A percentile compares a stretch with the other conserved stretches of the same genome.
Conservation (phyloP, 306 rosid genomes). For the Spatholobus suberectus region DNA sequence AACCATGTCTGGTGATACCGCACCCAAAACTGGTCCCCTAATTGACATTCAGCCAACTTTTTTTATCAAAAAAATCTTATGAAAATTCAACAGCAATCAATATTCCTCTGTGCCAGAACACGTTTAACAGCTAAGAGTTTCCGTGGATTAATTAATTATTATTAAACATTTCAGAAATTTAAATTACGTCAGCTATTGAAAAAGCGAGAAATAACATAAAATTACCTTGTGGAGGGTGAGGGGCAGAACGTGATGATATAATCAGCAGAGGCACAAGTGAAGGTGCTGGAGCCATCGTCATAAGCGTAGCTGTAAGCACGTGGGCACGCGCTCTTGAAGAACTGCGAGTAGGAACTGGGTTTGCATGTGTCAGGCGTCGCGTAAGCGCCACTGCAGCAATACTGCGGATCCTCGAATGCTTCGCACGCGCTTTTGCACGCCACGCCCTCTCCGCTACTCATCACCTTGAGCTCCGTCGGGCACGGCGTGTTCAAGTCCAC, state of each 20-base stretch:
- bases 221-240: slow-evolving; percentile 56
- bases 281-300: slow-evolving; percentile 88
- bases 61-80: background rate
- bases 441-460: slow-evolving; percentile 49
- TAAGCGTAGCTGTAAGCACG: slow-evolving; percentile 90
- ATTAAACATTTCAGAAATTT: background rate
- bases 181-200: background rate
- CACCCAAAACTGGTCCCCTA: slow-evolving; percentile 41
- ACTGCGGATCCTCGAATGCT: slow-evolving; percentile 80
- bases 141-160: background rate
- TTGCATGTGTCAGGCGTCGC: slow-evolving; percentile 67
- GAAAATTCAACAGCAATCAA: background rate
- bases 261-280: slow-evolving; percentile 79
- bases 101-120: slow-evolving; percentile 13
- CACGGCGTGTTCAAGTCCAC: slow-evolving; percentile 71
- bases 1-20: slow-evolving; percentile 22
- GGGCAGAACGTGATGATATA: slow-evolving; percentile 81
- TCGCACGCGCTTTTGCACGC: slow-evolving; percentile 95
- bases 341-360: slow-evolving; percentile 74
- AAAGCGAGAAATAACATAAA: background rate
- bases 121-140: slow-evolving; percentile 5
- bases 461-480: slow-evolving; percentile 68
- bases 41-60: slow-evolving; percentile 10
- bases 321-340: slow-evolving; percentile 81
- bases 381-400: slow-evolving; percentile 85